Evolutionary conservation across 2,329 filamentous ascomycete species (phyloP), one percentile per base, ranked within the genome.

Genomic region (Aspergillus sp.): DNA sequence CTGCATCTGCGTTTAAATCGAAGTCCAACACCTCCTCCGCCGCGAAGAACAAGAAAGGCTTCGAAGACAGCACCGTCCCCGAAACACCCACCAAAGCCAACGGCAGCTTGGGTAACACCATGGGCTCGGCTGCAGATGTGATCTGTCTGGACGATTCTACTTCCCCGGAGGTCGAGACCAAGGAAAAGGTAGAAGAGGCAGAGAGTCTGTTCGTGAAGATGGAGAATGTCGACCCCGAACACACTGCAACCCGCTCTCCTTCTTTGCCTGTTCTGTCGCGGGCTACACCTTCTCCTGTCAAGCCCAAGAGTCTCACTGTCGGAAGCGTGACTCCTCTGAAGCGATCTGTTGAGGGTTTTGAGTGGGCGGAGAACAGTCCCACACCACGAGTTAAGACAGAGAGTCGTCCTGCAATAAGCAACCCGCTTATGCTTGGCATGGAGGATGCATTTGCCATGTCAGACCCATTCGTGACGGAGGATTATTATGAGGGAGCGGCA

Each of bases 141-240:
- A 58, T 58, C 27, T 51, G 44, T n/a, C 17, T 58, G 1, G 53
- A 55, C 4, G 52, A 51, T 6, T 33, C 22, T 5, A 27, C n/a
- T 6, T 10, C 35, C 5, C 42, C 54, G 9, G 45, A 51, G 9
- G 41, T 6, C 13, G 47, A 47, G 10, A 20, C 49, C 17, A 51
- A 55, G 13, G 35, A 17, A 7, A 46, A 44, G 12, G 20, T 5
- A 7, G 41, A 17, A 7, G 48, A 44, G 12, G 20, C 12, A 2
- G 41, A 13, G 10, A 27, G 20, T n/a, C 7, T n/a, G 22, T 13
- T n/a, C 20, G 41, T 15, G 19, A 41, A 41, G 39, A 37, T 37
- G 33, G 33, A 37, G 5, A 19, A 37, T 17, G 17, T 37, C n/a
- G 7, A 7, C 33, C n/a, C 17, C 1, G 7, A n/a, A 10, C 33